These are phyloP conservation scores for Danielia oregonensis DNA, from an alignment of 805 yeast species.

Conservation along the genomic window DNA sequence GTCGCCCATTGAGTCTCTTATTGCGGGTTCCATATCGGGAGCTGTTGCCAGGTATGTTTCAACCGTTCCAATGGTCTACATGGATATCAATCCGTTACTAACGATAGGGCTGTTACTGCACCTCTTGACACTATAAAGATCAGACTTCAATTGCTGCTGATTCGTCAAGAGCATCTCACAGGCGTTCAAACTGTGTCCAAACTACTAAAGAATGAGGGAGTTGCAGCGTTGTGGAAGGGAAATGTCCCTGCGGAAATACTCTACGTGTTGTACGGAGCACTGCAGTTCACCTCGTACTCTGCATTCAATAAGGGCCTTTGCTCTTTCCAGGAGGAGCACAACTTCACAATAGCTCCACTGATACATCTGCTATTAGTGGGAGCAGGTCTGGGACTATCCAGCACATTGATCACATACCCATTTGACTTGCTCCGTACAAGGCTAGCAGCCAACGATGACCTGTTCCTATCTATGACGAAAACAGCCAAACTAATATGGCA, in stretches of 20 bases:
- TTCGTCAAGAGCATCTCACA: slow-evolving; percentile 4
- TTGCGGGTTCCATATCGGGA: slow-evolving; percentile 56
- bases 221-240: slow-evolving; percentile 89
- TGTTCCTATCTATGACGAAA: slow-evolving; percentile 35
- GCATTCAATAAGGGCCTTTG: slow-evolving; percentile 45
- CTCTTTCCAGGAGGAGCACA: slow-evolving; percentile 19
- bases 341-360: slow-evolving; percentile 27
- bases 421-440: slow-evolving; percentile 87
- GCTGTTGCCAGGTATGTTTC: slow-evolving; percentile 41
- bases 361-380: slow-evolving; percentile 61
- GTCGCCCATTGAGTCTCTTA: slow-evolving; percentile 47
- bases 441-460: slow-evolving; percentile 59
- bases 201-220: slow-evolving; percentile 61
- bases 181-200: slow-evolving; percentile 37
- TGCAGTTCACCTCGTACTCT: slow-evolving; percentile 76
- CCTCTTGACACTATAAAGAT: slow-evolving; percentile 80
- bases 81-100: slow-evolving; percentile 12
- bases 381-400: slow-evolving; percentile 67
- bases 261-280: slow-evolving; percentile 81
- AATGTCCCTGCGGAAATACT: slow-evolving; percentile 87
- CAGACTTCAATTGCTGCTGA: slow-evolving; percentile 59
- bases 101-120: slow-evolving; percentile 56
- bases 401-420: slow-evolving; percentile 79
- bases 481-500: slow-evolving; percentile 24
- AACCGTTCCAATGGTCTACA: neutral